A percentile compares a stretch with the other conserved stretches of the same genome.
Evolutionary conservation across 305 asterid genomes (phyloP).

Genomic region (Petunia hybrid): DNA sequence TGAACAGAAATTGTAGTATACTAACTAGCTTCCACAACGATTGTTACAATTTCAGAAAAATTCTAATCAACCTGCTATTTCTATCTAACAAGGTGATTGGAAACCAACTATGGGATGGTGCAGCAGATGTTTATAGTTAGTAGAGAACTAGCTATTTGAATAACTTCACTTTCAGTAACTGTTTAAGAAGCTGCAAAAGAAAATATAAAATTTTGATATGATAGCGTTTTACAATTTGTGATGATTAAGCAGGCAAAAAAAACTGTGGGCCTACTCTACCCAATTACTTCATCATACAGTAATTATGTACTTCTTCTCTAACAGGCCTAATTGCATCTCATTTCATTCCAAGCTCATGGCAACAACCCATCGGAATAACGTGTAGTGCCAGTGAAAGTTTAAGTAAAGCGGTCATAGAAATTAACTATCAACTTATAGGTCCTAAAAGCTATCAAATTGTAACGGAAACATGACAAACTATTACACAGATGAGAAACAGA

Average conservation of each 20-base stretch:
- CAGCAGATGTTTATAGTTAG: conserved; percentile 11
- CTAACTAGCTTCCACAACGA: neutral
- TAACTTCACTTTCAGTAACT: neutral
- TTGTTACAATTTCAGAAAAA: neutral
- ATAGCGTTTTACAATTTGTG: neutral
- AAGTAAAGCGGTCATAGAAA: neutral
- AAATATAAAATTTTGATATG: neutral
- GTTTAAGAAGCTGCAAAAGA: neutral
- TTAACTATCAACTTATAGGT: neutral
- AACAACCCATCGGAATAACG: neutral
- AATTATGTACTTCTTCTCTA: neutral
- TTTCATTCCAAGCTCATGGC: neutral
- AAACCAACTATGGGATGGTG: neutral
- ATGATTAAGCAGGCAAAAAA: neutral
- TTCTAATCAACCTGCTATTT: conserved; percentile 6
- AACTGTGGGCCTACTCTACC: neutral
- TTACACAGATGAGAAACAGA: conserved; percentile 19
- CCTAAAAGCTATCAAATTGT: neutral
- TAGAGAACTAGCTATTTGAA: neutral
- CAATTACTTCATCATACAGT: neutral
- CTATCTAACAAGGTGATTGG: neutral
- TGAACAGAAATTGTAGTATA: neutral
- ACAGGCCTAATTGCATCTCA: neutral
- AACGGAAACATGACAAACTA: conserved; percentile 2
- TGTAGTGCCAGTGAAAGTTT: neutral